Base-by-base conservation (phyloP, 2,329 filamentous ascomycete species). In the Fusarium tjaetaba region DNA sequence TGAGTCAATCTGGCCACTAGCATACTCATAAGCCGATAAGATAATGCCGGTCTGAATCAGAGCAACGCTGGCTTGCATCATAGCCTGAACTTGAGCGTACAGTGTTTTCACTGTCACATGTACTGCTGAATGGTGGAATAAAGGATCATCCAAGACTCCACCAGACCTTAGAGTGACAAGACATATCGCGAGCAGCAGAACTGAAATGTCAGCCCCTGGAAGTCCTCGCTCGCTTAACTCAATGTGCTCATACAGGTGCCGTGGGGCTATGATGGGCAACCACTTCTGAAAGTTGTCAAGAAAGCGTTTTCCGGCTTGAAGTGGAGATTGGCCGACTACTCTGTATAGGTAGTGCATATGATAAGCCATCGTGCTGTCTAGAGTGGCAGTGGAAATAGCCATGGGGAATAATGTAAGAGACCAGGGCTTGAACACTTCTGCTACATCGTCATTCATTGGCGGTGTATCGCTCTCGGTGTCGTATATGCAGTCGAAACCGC, bases 361-460 rank as follows among this genome's bases (percentile, higher is more conserved):
- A 38, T 6, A 13, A 7, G 8, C 24, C 32, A 53, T 26, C 18
- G 32, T 26, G 11, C 7, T 53, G 18, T 38, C n/a, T 4, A 38
- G 11, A 16, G 24, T 16, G 13, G 10, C 6, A 26, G 32, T 8
- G 4, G 49, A 36, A 11, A 53, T 7, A 1, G 18, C 0, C 49
- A 53, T 53, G 1, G 32, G 49, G 10, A 28, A 53, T 9, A 53
- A 26, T 0, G 18, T 38, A 13, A 53, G 49, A 5, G 24, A 53
- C 49, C 49, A 53, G 2, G 49, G 49, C 4, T 38, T 53, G 9
- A 53, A 38, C 0, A 16, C 0, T 0, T 26, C 32, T 26, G 0
- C 18, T 16, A 0, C 3, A 2, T 4, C 4, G 4, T 38, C n/a
- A 0, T 1, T 38, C 0, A 11, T 11, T 26, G 16, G 20, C 7